Conservation (phyloP, 805 yeast genomes). For the Yarrowia sp. region DNA sequence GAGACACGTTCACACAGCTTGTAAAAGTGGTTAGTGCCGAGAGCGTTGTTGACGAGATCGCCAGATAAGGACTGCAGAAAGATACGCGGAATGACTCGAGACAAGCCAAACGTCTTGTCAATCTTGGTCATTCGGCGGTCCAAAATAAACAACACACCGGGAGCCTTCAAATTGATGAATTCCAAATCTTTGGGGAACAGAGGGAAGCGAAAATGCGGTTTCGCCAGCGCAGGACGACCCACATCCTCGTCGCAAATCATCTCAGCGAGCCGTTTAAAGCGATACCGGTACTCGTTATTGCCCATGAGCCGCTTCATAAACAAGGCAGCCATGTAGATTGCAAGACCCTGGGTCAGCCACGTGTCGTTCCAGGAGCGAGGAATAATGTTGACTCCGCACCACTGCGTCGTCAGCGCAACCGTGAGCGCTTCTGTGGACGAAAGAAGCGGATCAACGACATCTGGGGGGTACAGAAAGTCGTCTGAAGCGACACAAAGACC, state of each 20-base stretch:
- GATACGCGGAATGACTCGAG: conserved; percentile 86
- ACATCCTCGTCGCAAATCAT: conserved; percentile 69
- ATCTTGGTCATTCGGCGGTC: conserved; percentile 95
- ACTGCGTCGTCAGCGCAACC: conserved; percentile 75
- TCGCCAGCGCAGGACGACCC: conserved; percentile 74
- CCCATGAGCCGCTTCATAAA: conserved; percentile 76
- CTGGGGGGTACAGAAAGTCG: conserved; percentile 65
- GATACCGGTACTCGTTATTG: conserved; percentile 71
- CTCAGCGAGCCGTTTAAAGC: conserved; percentile 64
- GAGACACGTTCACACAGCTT: conserved; percentile 94
- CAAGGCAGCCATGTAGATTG: conserved; percentile 76
- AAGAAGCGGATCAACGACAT: conserved; percentile 75
- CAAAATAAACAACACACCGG: conserved; percentile 76
- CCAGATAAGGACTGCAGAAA: conserved; percentile 95
- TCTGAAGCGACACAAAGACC: conserved; percentile 67
- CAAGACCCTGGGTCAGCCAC: conserved; percentile 87
- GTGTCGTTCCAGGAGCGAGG: conserved; percentile 75
- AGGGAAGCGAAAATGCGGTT: conserved; percentile 65
- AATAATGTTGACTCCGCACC: conserved; percentile 89
- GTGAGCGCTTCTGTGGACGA: conserved; percentile 65
- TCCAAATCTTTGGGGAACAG: conserved; percentile 58
- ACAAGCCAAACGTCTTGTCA: conserved; percentile 87
- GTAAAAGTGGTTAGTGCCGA: conserved; percentile 82
- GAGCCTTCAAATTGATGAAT: conserved; percentile 77
- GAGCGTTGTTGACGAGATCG: conserved; percentile 71